phyloP scores from a whole-genome alignment of 2,329 filamentous ascomycete species.

The Fonsecaea pugnacius region DNA sequence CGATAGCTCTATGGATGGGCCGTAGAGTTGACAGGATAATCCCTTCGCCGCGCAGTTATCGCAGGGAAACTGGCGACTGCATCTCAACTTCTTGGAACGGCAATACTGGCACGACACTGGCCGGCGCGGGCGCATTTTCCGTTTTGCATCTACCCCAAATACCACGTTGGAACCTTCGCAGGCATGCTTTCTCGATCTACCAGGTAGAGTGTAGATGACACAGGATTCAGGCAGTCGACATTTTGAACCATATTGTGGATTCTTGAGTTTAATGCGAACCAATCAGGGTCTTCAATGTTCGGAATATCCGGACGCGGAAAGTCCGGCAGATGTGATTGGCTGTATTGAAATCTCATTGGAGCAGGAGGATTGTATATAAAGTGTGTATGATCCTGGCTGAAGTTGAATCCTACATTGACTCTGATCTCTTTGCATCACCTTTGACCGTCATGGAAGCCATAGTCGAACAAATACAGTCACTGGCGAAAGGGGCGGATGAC shows the following conservation, averaged over 20 bases:
- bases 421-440: background rate
- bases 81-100: constrained; percentile 8
- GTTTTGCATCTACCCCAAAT: background rate
- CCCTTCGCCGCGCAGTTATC: background rate
- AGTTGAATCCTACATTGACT: background rate
- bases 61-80: constrained; percentile 8
- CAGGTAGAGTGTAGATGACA: background rate
- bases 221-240: background rate
- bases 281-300: background rate
- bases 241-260: background rate
- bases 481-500: constrained; percentile 35
- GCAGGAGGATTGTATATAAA: background rate
- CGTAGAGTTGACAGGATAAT: constrained; percentile 6
- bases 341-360: background rate
- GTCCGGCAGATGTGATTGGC: background rate
- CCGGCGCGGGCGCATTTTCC: background rate
- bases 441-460: constrained; percentile 24
- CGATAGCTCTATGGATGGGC: background rate
- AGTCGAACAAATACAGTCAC: constrained; percentile 26
- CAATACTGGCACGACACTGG: constrained; percentile 13
- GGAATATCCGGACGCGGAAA: background rate
- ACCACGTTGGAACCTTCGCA: background rate
- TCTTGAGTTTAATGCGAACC: background rate
- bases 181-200: background rate
- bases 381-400: background rate